Conservation (phyloP, 139 green algal genomes). For the Yamagishiella unicocca region DNA sequence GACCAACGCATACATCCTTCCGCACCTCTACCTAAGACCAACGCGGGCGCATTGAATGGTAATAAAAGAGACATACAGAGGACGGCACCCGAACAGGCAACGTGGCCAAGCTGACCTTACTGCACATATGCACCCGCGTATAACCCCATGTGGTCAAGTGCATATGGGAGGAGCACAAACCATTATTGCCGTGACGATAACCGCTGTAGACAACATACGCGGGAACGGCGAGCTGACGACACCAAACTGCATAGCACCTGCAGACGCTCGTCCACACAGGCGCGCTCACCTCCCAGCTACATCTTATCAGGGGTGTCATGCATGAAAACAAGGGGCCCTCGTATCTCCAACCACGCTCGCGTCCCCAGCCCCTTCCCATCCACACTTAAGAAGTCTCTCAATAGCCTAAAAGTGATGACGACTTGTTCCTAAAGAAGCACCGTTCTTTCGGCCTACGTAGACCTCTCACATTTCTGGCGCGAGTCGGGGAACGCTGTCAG, state of each 20-base stretch:
- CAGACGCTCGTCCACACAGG: constrained; percentile 22
- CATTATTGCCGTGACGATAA: constrained; percentile 31
- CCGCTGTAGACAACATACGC: constrained; percentile 7
- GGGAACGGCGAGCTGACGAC: background rate
- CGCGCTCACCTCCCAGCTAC: background rate
- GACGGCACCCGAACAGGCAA: background rate
- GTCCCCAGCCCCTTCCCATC: background rate
- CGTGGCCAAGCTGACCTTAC: constrained; percentile 26
- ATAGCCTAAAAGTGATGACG: constrained; percentile 1
- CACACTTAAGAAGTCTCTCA: background rate
- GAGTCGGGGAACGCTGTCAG: background rate
- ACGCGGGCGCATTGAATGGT: constrained; percentile 20
- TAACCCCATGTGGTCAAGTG: constrained; percentile 20
- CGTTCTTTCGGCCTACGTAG: background rate
- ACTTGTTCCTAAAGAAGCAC: background rate
- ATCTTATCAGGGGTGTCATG: constrained; percentile 3
- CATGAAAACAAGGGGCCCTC: constrained; percentile 7
- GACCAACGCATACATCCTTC: constrained; percentile 2
- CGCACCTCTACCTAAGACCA: constrained; percentile 18
- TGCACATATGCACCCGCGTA: constrained; percentile 29
- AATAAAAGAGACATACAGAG: constrained; percentile 32
- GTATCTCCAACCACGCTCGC: constrained; percentile 14
- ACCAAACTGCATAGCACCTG: background rate
- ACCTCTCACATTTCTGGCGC: constrained; percentile 27
- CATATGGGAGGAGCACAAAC: constrained; percentile 25